Conservation (phyloP, 371 early-diverging fungal genomes). For the Sporodiniella umbellata region DNA sequence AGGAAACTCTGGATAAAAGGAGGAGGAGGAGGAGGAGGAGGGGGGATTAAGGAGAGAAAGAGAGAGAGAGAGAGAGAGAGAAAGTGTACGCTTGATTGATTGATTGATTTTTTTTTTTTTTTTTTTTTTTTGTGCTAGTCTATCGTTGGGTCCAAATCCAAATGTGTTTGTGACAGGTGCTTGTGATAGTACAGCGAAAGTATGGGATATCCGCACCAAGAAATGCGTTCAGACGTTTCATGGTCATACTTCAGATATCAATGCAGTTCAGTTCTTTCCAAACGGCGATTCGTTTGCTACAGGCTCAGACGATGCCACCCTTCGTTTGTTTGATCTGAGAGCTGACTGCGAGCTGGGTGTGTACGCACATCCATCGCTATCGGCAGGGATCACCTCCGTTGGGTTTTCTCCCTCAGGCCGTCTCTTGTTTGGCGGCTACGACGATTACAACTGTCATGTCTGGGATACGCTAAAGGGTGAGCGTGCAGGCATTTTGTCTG, state of each 20-base stretch:
- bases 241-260: slow-evolving; percentile 98
- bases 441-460: slow-evolving; percentile 97
- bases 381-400: slow-evolving; percentile 97
- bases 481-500: slow-evolving; percentile 88
- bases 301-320: slow-evolving; percentile 97
- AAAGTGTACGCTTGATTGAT: no score
- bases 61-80: no score
- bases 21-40: neutral
- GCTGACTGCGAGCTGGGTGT: slow-evolving; percentile 96
- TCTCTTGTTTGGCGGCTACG: slow-evolving; percentile 96
- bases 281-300: slow-evolving; percentile 96
- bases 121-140: no score
- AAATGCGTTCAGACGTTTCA: slow-evolving; percentile 96
- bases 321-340: slow-evolving; percentile 94
- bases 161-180: slow-evolving; percentile 97
- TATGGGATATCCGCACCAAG: slow-evolving; percentile 97
- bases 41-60: neutral
- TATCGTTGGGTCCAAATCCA: slow-evolving; percentile 89
- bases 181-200: slow-evolving; percentile 97
- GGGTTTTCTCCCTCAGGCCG: slow-evolving; percentile 95
- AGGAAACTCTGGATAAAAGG: slow-evolving; percentile 1
- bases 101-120: no score
- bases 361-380: slow-evolving; percentile 94
- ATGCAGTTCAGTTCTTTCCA: slow-evolving; percentile 98
- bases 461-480: slow-evolving; percentile 98